Percentiles rank a stretch among this genome's conserved stretches.
phyloP scores from a whole-genome alignment of 163 green algal genomes.

The Volvox carteri region DNA sequence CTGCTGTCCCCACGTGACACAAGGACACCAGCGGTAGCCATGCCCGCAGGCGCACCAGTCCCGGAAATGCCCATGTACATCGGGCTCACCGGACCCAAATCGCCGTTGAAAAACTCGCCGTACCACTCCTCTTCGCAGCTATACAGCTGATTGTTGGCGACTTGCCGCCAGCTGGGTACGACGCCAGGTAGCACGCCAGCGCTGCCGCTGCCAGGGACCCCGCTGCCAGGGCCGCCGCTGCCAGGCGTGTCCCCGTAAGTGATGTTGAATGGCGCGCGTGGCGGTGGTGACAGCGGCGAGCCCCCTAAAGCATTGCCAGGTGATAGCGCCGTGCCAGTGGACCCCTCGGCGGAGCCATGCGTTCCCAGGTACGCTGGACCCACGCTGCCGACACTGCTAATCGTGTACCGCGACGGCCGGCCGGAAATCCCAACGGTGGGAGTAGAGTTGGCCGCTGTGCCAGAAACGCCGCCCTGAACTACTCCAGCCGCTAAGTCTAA shows the following conservation, averaged over 20 bases:
- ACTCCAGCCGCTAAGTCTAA: constrained; percentile 29
- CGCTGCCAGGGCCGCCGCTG: neutral
- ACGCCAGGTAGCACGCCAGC: constrained; percentile 15
- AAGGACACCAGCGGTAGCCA: neutral
- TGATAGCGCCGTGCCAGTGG: neutral
- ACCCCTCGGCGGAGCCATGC: neutral
- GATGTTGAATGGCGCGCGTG: neutral
- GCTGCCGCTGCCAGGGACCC: neutral
- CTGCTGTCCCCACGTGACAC: neutral
- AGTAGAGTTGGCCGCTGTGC: neutral
- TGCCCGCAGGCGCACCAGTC: neutral
- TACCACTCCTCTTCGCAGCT: neutral
- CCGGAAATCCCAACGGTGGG: neutral
- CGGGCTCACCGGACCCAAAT: neutral
- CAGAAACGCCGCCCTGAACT: neutral
- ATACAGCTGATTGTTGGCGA: constrained; percentile 50
- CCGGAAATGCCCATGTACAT: constrained; percentile 1
- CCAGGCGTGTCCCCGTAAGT: neutral
- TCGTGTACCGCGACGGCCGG: neutral
- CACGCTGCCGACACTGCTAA: constrained; percentile 18
- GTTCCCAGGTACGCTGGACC: neutral
- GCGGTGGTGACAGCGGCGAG: neutral
- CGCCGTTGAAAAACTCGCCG: neutral
- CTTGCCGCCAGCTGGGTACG: constrained; percentile 45
- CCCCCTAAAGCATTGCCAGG: neutral